Evolutionary conservation across 148 eudicot genomes (phyloP).

Genomic region (Euryodendron excelsum): DNA sequence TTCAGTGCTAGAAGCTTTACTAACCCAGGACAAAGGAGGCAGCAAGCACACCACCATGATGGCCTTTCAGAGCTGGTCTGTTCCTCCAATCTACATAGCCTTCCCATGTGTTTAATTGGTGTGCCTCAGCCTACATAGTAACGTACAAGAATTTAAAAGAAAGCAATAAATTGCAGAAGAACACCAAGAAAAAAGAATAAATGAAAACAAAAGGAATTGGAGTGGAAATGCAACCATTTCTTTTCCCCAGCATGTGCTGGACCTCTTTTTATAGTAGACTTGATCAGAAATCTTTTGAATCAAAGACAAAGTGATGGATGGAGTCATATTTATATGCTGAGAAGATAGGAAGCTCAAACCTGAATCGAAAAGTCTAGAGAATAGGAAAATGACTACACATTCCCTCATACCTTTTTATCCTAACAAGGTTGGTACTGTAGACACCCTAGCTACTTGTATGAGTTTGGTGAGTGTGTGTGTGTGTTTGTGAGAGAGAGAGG

Average conservation of each 20-base stretch:
- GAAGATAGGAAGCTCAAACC: conserved; percentile 11
- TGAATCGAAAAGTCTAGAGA: conserved; percentile 54
- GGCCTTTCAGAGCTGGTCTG: conserved; percentile 56
- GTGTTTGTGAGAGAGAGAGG: neutral
- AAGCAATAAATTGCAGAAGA: neutral
- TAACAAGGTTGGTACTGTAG: conserved; percentile 16
- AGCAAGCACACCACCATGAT: conserved; percentile 69
- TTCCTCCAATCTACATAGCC: conserved; percentile 71
- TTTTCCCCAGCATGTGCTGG: conserved; percentile 1
- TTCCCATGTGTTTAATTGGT: conserved; percentile 38
- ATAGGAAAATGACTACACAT: conserved; percentile 40
- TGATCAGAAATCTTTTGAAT: conserved; percentile 13
- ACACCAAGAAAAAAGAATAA: neutral
- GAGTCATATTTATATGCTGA: conserved; percentile 35
- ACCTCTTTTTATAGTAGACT: neutral
- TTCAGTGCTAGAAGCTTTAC: conserved; percentile 11
- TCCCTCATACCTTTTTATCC: conserved; percentile 19
- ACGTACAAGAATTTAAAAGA: neutral
- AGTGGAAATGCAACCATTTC: conserved; percentile 34
- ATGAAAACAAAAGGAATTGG: neutral
- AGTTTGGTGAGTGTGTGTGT: neutral
- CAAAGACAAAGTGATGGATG: conserved; percentile 8
- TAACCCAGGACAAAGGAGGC: conserved; percentile 67
- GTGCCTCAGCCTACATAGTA: conserved; percentile 42
- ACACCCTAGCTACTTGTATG: conserved; percentile 8